Evolutionary conservation across 2,329 filamentous ascomycete genomes (phyloP).

Genomic region (Tolypocladium ophioglossoides): DNA sequence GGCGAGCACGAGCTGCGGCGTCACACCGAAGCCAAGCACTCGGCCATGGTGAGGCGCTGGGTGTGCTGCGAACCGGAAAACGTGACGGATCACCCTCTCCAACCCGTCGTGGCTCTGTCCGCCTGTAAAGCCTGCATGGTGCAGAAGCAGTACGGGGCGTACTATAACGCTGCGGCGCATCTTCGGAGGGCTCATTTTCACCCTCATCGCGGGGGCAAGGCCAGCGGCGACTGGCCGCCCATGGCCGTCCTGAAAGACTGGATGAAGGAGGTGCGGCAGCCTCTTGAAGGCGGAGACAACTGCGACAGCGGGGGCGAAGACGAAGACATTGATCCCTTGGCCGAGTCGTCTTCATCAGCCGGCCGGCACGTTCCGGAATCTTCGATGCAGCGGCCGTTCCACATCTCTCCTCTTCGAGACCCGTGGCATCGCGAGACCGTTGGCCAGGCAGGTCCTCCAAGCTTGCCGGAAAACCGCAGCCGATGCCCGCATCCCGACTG

Average conservation of each 20-base stretch:
- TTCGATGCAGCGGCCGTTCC: constrained; percentile 2
- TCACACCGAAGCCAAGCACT: constrained; percentile 51
- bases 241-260: constrained; percentile 48
- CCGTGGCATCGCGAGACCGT: constrained; percentile 12
- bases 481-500: constrained; percentile 48
- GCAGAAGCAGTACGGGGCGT: constrained; percentile 47
- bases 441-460: constrained; percentile 17
- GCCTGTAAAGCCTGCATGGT: constrained; percentile 47
- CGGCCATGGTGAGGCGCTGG: constrained; percentile 43
- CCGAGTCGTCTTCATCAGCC: constrained; percentile 4
- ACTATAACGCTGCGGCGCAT: constrained; percentile 50
- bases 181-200: constrained; percentile 47
- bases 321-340: constrained; percentile 16
- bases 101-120: constrained; percentile 39
- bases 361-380: constrained; percentile 5
- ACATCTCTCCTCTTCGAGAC: constrained; percentile 7
- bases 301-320: constrained; percentile 40
- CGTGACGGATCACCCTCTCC: constrained; percentile 24
- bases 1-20: constrained; percentile 78
- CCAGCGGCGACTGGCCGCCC: constrained; percentile 47
- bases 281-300: constrained; percentile 34
- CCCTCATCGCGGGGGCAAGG: constrained; percentile 43
- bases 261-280: constrained; percentile 49
- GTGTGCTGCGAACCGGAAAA: constrained; percentile 41
- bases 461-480: constrained; percentile 29